phyloP scores from a whole-genome alignment of 805 yeast genomes.

The Wickerhamomyces bovis region DNA sequence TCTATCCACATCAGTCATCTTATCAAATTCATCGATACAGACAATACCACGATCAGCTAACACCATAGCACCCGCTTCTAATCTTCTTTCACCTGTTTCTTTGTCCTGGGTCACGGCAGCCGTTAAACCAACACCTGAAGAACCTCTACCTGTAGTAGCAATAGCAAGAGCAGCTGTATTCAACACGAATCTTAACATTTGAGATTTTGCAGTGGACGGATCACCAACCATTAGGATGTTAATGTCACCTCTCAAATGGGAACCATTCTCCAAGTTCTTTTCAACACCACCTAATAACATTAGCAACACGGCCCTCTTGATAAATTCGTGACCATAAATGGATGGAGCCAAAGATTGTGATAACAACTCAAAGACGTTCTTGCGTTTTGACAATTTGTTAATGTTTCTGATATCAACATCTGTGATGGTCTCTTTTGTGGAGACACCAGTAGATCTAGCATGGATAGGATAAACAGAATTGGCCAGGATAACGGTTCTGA shows the following conservation, averaged over 20 bases:
- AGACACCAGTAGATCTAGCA: slow-evolving; percentile 81
- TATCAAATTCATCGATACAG: slow-evolving; percentile 98
- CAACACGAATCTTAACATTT: slow-evolving; percentile 86
- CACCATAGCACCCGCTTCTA: slow-evolving; percentile 99
- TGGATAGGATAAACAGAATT: slow-evolving; percentile 87
- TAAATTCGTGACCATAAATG: slow-evolving; percentile 86
- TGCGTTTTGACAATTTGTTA: slow-evolving; percentile 65
- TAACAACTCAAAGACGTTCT: slow-evolving; percentile 68
- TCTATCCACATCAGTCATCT: slow-evolving; percentile 94
- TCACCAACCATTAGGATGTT: slow-evolving; percentile 96
- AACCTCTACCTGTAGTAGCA: slow-evolving; percentile 98
- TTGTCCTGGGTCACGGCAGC: slow-evolving; percentile 96
- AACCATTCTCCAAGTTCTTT: slow-evolving; percentile 88
- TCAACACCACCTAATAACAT: slow-evolving; percentile 94
- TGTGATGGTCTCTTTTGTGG: slow-evolving; percentile 60
- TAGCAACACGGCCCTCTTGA: slow-evolving; percentile 84
- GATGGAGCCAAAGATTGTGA: slow-evolving; percentile 92
- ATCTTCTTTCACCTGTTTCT: slow-evolving; percentile 93
- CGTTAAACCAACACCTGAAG: slow-evolving; percentile 99
- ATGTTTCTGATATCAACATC: slow-evolving; percentile 84
- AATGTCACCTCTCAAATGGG: slow-evolving; percentile 97
- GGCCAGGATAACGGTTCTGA: slow-evolving; percentile 78
- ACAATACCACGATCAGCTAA: slow-evolving; percentile 95
- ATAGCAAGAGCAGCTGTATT: slow-evolving; percentile 94
- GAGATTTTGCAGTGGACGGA: slow-evolving; percentile 97